A percentile compares a stretch with the other conserved stretches of the same genome.
These are phyloP conservation scores for Trifolium pratense DNA, from an alignment of 306 rosid genomes.

Conservation along the genomic window DNA sequence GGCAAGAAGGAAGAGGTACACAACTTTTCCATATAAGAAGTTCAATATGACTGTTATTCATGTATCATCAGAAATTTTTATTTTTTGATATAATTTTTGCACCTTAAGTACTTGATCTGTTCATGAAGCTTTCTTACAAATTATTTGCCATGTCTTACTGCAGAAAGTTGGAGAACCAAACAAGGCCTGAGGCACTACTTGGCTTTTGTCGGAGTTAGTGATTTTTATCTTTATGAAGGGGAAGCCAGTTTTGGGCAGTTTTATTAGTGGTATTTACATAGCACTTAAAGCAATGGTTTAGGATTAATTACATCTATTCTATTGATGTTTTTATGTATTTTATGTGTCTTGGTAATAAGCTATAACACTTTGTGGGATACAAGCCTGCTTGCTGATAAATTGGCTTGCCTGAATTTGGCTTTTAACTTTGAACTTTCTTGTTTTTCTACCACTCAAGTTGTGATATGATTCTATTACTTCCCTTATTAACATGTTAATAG, in stretches of 20 bases:
- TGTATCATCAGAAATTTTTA: slow-evolving; percentile 4
- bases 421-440: neutral
- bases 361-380: neutral
- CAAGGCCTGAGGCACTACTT: slow-evolving; percentile 33
- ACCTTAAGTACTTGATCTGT: neutral
- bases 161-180: slow-evolving; percentile 56
- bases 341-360: neutral
- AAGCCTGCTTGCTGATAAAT: neutral
- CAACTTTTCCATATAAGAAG: neutral
- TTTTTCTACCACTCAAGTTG: neutral
- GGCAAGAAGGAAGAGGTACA: slow-evolving; percentile 69
- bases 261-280: slow-evolving; percentile 14
- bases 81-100: slow-evolving; percentile 9
- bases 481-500: neutral
- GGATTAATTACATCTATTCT: neutral
- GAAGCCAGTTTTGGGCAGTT: slow-evolving; percentile 28
- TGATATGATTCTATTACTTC: neutral
- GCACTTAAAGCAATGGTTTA: slow-evolving; percentile 18
- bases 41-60: neutral
- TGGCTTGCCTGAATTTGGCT: neutral
- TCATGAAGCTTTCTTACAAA: neutral
- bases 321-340: neutral
- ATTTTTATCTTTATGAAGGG: slow-evolving; percentile 20
- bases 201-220: slow-evolving; percentile 16
- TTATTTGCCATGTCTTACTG: slow-evolving; percentile 41